Conservation (phyloP, 2,329 filamentous ascomycete species). For the Penicillium concentricum region DNA sequence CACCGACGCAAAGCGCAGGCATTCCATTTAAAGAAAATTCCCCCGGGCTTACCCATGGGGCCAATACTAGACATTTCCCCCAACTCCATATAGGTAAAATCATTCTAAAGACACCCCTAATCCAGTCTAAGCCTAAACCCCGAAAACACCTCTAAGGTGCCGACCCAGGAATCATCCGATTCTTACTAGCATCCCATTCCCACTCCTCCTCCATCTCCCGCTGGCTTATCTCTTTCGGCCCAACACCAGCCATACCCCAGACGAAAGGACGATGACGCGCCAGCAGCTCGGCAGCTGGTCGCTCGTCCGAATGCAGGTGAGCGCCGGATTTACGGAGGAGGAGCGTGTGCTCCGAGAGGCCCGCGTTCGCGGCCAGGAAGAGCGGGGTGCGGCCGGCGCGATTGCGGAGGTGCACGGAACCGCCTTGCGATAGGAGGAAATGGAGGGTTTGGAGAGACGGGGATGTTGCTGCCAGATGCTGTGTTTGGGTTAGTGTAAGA, state of each 20-base stretch:
- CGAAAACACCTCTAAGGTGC: slow-evolving; percentile 18
- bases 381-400: slow-evolving; percentile 58
- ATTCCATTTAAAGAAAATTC: no score
- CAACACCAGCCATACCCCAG: slow-evolving; percentile 47
- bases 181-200: slow-evolving; percentile 9
- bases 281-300: slow-evolving; percentile 52
- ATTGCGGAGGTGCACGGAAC: slow-evolving; percentile 61
- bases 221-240: slow-evolving; percentile 26
- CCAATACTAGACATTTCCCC: no score
- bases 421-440: slow-evolving; percentile 56
- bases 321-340: slow-evolving; percentile 57
- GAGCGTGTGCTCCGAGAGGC: slow-evolving; percentile 54
- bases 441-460: slow-evolving; percentile 56
- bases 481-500: background rate
- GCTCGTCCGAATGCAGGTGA: slow-evolving; percentile 59
- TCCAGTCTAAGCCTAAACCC: no score
- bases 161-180: slow-evolving; percentile 27
- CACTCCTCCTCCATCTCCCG: slow-evolving; percentile 25
- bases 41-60: no score
- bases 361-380: slow-evolving; percentile 59
- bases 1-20: no score
- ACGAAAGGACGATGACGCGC: slow-evolving; percentile 42
- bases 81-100: no score
- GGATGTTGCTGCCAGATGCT: slow-evolving; percentile 58
- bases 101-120: no score